Evolutionary conservation across 306 rosid species (phyloP).

Genomic region (Acacia crassicarpa): DNA sequence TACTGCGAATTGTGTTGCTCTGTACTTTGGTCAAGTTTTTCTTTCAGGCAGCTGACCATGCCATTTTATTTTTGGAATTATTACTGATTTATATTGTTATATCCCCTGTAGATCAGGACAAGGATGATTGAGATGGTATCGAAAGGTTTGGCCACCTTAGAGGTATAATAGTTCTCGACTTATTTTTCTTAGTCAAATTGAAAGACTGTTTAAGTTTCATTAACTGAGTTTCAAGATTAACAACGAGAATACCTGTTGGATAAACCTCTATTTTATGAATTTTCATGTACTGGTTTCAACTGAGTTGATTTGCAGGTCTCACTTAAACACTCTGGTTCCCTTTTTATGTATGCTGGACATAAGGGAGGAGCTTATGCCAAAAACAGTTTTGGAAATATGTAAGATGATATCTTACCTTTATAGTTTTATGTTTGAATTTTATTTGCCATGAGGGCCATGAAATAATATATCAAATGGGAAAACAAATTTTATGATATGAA

Average conservation of each 20-base stretch:
- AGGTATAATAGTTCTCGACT: constrained; percentile 54
- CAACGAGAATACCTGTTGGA: constrained; percentile 14
- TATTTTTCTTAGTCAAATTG: constrained; percentile 10
- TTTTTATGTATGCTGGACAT: constrained; percentile 95
- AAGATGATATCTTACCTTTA: constrained; percentile 28
- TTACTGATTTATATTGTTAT: constrained; percentile 29
- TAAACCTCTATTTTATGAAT: constrained; percentile 23
- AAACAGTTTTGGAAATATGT: constrained; percentile 97
- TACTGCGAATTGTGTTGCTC: constrained; percentile 21
- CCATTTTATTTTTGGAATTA: constrained; percentile 10
- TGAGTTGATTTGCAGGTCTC: constrained; percentile 73
- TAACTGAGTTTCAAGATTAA: not conserved
- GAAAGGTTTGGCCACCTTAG: constrained; percentile 84
- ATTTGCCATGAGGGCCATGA: constrained; percentile 12
- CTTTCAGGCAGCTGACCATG: not conserved
- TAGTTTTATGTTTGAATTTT: constrained; percentile 13
- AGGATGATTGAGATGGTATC: constrained; percentile 96
- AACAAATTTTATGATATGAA: constrained; percentile 9
- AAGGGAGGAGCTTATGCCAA: constrained; percentile 98
- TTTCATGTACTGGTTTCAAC: constrained; percentile 17
- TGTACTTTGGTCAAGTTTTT: constrained; percentile 18
- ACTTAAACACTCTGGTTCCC: constrained; percentile 98
- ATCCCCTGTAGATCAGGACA: constrained; percentile 61
- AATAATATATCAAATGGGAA: constrained; percentile 13
- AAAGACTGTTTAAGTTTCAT: not conserved